Base-by-base conservation (phyloP, 495 filamentous ascomycete genomes). In the Xylaria curta region DNA sequence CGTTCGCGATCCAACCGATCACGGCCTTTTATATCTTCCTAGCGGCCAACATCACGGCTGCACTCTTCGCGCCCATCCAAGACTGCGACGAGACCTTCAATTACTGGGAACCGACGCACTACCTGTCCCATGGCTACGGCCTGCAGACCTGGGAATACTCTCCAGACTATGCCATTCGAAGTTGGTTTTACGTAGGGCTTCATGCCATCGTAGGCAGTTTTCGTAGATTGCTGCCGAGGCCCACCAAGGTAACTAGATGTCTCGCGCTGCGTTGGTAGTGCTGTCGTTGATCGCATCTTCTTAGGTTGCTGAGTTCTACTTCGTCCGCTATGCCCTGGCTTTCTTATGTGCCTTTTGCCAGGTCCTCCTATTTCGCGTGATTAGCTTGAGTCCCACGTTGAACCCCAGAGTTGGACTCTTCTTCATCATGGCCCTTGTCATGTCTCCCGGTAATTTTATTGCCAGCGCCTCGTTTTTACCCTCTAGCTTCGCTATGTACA, bases 1-100 rank as follows among this genome's bases (percentile, higher is more conserved):
- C 86, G 38, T 93, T 91, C 79, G 87, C 86, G 72, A 85, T 95
- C 63, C 86, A 91, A 66, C 88, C 92, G 53, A 91, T 94, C 71
- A 84, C 87, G 47, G 89, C 91, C 2, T 93, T 97, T 79, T 94
- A 93, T 75, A 76, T 93, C 68, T 94, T 94, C 71, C 83, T 97
- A 44, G 80, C 83, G 56, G 89, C 91, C 64, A 93, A 96, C 77
- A 67, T 89, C 26, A 75, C 95, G 38, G 91, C 95, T 28, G 95
- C 95, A n/a, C 75, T 91, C 24, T 95, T 89, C 76, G 88, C 93
- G 0, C 97, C 97, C 0, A 98, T 99, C 75, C 95, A 97, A 76
- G 97, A 99, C 81, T 99, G 97, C 78, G 97, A 99, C 78, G 97
- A 99, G 83, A 94, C 95, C 4, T 99, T 97, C 86, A 99, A 99